phyloP scores from a whole-genome alignment of 2,329 filamentous ascomycete genomes.

The Colletotrichum liriopes region DNA sequence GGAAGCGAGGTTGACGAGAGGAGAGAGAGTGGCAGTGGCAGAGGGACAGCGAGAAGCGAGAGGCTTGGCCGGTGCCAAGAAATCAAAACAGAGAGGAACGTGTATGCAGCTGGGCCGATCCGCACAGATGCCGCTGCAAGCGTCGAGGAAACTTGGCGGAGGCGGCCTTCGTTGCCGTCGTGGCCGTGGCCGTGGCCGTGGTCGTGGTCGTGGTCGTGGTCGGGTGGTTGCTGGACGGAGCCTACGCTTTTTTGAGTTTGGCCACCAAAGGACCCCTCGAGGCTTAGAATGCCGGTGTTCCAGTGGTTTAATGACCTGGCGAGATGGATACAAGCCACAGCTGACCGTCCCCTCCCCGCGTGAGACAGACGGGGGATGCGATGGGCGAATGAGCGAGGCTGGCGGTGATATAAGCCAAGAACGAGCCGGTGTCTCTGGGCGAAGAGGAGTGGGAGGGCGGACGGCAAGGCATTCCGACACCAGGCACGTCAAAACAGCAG shows the following conservation, averaged over 20 bases:
- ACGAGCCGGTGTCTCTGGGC: neutral
- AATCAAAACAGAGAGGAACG: conserved; percentile 9
- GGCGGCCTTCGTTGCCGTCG: neutral
- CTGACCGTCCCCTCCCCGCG: conserved; percentile 4
- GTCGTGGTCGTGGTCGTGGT: neutral
- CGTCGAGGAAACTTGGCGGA: conserved; percentile 6
- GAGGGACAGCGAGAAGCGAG: neutral
- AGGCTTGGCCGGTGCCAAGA: conserved; percentile 24
- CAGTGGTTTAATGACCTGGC: neutral
- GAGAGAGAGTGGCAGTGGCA: neutral
- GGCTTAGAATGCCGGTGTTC: neutral
- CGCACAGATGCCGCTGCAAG: conserved; percentile 25
- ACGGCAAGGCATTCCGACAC: neutral
- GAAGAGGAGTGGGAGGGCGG: neutral
- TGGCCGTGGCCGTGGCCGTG: neutral
- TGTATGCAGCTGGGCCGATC: conserved; percentile 2
- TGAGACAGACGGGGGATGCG: conserved; percentile 6
- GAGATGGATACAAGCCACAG: conserved; percentile 6
- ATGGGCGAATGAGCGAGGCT: neutral
- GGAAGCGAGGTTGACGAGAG: neutral
- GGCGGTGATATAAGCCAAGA: conserved; percentile 1
- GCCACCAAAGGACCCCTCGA: neutral
- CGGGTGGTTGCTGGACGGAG: neutral
- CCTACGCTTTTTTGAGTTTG: neutral
- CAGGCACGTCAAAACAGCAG: conserved; percentile 3